Percentiles rank a stretch among this genome's conserved stretches.
Conservation (phyloP, 108 stramenopile genomes). For the Asterionellopsis glacialis region DNA sequence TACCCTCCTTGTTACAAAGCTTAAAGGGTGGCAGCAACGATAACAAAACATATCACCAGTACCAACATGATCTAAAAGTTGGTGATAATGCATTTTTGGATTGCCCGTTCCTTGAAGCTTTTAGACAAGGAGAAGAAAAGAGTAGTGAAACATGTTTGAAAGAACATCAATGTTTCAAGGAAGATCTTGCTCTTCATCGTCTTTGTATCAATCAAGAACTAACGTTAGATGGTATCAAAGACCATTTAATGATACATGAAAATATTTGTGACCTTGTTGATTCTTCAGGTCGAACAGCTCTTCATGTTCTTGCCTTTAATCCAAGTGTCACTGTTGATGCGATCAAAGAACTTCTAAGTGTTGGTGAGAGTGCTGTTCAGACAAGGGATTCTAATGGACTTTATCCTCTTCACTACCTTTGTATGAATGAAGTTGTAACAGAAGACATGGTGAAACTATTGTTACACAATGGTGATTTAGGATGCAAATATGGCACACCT, state of each 20-base stretch:
- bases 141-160: background rate
- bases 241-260: background rate
- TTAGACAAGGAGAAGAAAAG: background rate
- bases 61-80: background rate
- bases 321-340: background rate
- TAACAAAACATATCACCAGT: no score
- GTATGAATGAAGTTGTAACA: background rate
- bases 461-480: no score
- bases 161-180: background rate
- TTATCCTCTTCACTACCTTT: background rate
- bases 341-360: background rate
- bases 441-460: no score
- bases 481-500: no score
- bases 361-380: background rate
- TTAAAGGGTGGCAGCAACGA: no score
- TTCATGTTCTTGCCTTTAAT: constrained; percentile 9
- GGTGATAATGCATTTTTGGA: background rate
- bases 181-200: background rate
- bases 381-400: background rate
- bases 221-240: background rate
- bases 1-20: background rate
- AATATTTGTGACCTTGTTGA: background rate
- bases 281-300: constrained; percentile 1
- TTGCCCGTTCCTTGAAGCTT: background rate
- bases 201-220: background rate